phyloP scores from a whole-genome alignment of 2,329 filamentous ascomycete genomes.

The Colletotrichum scovillei region DNA sequence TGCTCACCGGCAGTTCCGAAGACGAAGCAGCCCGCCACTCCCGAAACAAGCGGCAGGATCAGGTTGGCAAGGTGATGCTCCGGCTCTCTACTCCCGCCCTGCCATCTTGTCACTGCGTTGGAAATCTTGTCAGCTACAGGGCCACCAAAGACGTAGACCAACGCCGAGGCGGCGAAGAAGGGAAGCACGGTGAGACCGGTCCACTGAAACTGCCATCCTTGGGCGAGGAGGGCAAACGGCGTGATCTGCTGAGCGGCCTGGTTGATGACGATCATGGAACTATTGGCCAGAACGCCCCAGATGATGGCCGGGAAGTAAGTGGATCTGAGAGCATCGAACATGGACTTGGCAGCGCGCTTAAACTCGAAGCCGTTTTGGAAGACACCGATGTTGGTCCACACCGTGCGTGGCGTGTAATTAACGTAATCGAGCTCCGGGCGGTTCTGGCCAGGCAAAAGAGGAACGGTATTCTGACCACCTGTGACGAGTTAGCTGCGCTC shows the following conservation, averaged over 20 bases:
- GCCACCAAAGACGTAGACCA: slow-evolving; percentile 42
- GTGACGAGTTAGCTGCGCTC: background rate
- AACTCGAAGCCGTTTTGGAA: slow-evolving; percentile 45
- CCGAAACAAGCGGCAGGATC: slow-evolving; percentile 43
- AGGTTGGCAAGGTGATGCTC: slow-evolving; percentile 47
- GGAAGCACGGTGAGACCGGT: slow-evolving; percentile 43
- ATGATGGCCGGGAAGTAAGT: slow-evolving; percentile 47
- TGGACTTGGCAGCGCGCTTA: slow-evolving; percentile 37
- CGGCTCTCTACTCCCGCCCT: slow-evolving; percentile 43
- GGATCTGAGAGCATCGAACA: slow-evolving; percentile 45
- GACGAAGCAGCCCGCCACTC: slow-evolving; percentile 44
- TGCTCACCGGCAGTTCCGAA: slow-evolving; percentile 44
- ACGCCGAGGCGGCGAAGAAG: slow-evolving; percentile 35
- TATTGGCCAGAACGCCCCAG: slow-evolving; percentile 46
- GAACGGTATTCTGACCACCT: slow-evolving; percentile 35
- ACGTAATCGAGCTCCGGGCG: slow-evolving; percentile 43
- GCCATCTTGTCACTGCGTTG: slow-evolving; percentile 43
- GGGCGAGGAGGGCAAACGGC: slow-evolving; percentile 25
- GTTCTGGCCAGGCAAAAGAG: slow-evolving; percentile 40
- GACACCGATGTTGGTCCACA: slow-evolving; percentile 46
- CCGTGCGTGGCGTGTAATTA: slow-evolving; percentile 41
- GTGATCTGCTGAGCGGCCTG: slow-evolving; percentile 42
- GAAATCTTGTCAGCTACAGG: slow-evolving; percentile 44
- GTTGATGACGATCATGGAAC: slow-evolving; percentile 43
- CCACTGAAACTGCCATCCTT: slow-evolving; percentile 44